Percentiles rank a stretch among this genome's conserved stretches.
phyloP scores from a whole-genome alignment of 768 basidiomycete species.

The Fomitopsis pulvina region DNA sequence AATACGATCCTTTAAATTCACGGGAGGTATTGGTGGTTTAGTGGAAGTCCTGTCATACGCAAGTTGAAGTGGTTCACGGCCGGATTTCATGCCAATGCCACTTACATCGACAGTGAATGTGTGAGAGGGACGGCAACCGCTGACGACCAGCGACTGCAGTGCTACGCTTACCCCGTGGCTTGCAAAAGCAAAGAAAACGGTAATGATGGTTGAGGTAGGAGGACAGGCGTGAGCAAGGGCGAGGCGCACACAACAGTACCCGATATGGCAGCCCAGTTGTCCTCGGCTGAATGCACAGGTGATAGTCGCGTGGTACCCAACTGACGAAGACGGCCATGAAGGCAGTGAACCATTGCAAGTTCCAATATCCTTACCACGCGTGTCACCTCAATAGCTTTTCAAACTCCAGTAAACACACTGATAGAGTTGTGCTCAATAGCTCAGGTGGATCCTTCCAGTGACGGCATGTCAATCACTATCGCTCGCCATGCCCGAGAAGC shows the following conservation, averaged over 20 bases:
- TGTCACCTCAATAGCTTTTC: no score
- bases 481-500: slow-evolving; percentile 21
- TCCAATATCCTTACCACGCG: no score
- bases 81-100: slow-evolving; percentile 1
- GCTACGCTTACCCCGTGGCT: slow-evolving; percentile 19
- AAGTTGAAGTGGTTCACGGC: neutral
- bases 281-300: no score
- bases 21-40: slow-evolving; percentile 20
- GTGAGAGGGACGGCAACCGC: slow-evolving; percentile 22
- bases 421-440: no score
- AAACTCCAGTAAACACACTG: no score
- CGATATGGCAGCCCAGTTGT: neutral
- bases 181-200: slow-evolving; percentile 4
- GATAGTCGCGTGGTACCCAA: no score
- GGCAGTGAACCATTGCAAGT: no score
- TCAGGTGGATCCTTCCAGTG: neutral
- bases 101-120: slow-evolving; percentile 15
- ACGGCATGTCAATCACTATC: slow-evolving; percentile 21
- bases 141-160: slow-evolving; percentile 27
- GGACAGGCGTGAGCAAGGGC: slow-evolving; percentile 6
- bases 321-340: no score
- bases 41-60: slow-evolving; percentile 18
- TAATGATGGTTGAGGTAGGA: slow-evolving; percentile 17
- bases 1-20: slow-evolving; percentile 76
- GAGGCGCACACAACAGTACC: neutral